These are phyloP conservation scores for Boletus rubescentipes DNA, from an alignment of 768 basidiomycete species.

Conservation along the genomic window DNA sequence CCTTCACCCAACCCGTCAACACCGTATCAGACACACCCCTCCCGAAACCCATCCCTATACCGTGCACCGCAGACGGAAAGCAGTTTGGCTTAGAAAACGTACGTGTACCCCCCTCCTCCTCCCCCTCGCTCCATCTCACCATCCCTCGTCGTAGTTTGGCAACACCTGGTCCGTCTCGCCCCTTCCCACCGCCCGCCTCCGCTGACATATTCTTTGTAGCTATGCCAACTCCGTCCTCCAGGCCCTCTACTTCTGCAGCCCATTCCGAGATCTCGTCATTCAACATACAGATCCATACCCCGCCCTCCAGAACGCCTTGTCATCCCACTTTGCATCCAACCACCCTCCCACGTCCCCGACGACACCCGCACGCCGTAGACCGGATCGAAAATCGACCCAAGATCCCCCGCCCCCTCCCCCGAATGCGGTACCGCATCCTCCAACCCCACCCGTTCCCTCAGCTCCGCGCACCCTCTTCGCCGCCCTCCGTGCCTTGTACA, in stretches of 20 bases:
- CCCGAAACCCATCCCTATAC: conserved; percentile 36
- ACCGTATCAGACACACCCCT: conserved; percentile 24
- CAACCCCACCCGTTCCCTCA: conserved; percentile 49
- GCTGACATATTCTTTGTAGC: conserved; percentile 42
- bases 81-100: conserved; percentile 98
- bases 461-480: conserved; percentile 80
- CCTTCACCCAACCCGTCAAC: conserved; percentile 33
- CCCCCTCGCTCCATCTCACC: conserved; percentile 8
- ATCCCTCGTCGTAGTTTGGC: conserved; percentile 65
- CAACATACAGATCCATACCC: conserved; percentile 57
- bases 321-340: conserved; percentile 23
- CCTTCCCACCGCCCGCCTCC: neutral
- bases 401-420: conserved; percentile 34
- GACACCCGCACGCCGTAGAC: conserved; percentile 47
- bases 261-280: conserved; percentile 89
- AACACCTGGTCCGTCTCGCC: conserved; percentile 78
- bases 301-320: conserved; percentile 34
- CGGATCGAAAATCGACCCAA: conserved; percentile 50
- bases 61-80: conserved; percentile 68
- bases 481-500: conserved; percentile 89
- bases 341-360: conserved; percentile 28
- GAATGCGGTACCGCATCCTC: conserved; percentile 28
- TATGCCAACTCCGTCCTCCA: conserved; percentile 99
- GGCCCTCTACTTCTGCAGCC: conserved; percentile 91
- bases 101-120: conserved; percentile 40